These are phyloP conservation scores for Mycena leptocephala DNA, from an alignment of 768 basidiomycete genomes.

Conservation along the genomic window DNA sequence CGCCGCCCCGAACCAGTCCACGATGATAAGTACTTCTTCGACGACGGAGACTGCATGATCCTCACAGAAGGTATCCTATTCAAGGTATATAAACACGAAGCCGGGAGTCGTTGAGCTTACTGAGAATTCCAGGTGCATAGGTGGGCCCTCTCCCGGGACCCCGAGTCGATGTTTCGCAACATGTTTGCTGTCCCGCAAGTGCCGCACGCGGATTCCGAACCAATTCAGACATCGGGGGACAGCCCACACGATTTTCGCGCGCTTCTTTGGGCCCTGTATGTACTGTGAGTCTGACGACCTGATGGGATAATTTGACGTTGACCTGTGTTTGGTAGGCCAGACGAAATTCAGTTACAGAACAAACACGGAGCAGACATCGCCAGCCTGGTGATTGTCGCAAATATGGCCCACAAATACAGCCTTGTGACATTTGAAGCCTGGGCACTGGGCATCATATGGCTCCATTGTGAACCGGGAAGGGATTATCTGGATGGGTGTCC, in stretches of 20 bases:
- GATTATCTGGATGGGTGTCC: conserved; percentile 11
- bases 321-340: background rate
- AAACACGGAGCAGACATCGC: background rate
- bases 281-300: background rate
- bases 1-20: background rate
- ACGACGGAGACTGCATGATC: conserved; percentile 18
- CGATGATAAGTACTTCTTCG: conserved; percentile 11
- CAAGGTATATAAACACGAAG: background rate
- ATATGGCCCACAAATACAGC: conserved; percentile 25
- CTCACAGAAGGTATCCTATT: conserved; percentile 3
- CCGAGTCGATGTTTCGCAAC: background rate
- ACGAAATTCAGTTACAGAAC: conserved; percentile 2
- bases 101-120: background rate
- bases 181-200: conserved; percentile 3
- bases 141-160: background rate
- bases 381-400: background rate
- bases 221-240: background rate
- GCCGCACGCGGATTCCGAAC: background rate
- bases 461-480: background rate
- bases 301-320: too few relatives aligned
- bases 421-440: conserved; percentile 14
- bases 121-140: conserved; percentile 6
- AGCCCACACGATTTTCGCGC: background rate
- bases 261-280: conserved; percentile 8
- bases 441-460: conserved; percentile 13